These are phyloP conservation scores for Mycena polygramma DNA, from an alignment of 768 basidiomycete genomes.

Conservation along the genomic window DNA sequence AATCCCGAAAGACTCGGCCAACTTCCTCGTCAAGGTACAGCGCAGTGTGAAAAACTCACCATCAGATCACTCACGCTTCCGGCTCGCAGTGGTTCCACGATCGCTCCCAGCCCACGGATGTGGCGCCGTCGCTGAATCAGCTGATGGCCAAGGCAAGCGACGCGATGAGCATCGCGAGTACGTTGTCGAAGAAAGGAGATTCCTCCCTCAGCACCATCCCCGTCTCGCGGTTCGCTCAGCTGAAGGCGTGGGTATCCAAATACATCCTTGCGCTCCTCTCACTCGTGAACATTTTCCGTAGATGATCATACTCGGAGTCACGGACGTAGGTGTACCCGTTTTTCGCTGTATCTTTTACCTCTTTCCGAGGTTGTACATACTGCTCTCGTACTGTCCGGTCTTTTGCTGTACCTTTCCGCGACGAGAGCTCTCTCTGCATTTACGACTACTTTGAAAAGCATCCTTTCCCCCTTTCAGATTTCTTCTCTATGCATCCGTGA, in stretches of 20 bases:
- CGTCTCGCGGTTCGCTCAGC: conserved; percentile 31
- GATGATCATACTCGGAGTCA: conserved; percentile 15
- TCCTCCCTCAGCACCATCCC: conserved; percentile 32
- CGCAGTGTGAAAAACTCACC: neutral
- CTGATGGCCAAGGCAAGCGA: conserved; percentile 32
- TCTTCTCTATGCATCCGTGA: neutral
- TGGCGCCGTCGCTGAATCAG: conserved; percentile 20
- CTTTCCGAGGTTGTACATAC: conserved; percentile 7
- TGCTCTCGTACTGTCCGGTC: neutral
- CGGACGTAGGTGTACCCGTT: neutral
- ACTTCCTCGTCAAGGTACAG: conserved; percentile 67
- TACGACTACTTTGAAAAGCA: neutral
- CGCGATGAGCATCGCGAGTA: conserved; percentile 43
- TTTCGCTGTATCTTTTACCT: conserved; percentile 12
- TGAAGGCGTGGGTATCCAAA: conserved; percentile 42
- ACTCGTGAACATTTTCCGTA: conserved; percentile 36
- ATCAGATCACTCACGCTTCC: neutral
- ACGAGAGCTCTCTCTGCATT: neutral
- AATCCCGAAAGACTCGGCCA: conserved; percentile 73
- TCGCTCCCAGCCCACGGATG: conserved; percentile 38
- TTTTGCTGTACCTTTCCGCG: neutral
- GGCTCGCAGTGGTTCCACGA: conserved; percentile 56
- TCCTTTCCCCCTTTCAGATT: neutral
- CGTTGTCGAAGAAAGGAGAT: conserved; percentile 35
- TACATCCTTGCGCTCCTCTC: conserved; percentile 43